Percentiles rank a stretch among this genome's conserved stretches.
Evolutionary conservation across 1,139 yeast genomes (phyloP).

Genomic region (Pichia sp.): DNA sequence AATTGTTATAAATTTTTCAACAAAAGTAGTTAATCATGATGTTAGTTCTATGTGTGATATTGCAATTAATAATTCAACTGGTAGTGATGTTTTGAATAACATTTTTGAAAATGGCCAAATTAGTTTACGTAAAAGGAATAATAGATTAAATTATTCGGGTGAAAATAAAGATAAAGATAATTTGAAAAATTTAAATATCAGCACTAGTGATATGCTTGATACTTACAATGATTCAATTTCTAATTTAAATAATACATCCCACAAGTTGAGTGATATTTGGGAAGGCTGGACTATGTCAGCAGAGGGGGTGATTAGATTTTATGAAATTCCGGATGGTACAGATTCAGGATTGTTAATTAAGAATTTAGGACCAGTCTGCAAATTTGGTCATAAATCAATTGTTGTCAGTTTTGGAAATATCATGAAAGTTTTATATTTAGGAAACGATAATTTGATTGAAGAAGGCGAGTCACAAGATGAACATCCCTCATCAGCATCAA

Average conservation of each 20-base stretch:
- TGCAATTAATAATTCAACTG: neutral
- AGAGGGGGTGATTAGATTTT: conserved; percentile 53
- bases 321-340: conserved; percentile 51
- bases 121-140: conserved; percentile 1
- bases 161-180: neutral
- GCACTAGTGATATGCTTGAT: neutral
- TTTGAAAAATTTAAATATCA: neutral
- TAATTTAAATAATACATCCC: conserved; percentile 3
- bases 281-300: conserved; percentile 75
- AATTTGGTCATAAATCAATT: conserved; percentile 73
- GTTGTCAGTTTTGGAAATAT: conserved; percentile 68
- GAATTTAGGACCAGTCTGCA: conserved; percentile 47
- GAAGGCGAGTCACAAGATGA: conserved; percentile 29
- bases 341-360: conserved; percentile 41
- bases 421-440: conserved; percentile 66
- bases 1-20: neutral
- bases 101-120: neutral
- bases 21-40: neutral
- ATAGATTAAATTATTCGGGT: neutral
- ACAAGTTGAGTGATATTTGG: conserved; percentile 42
- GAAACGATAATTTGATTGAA: conserved; percentile 48
- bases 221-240: neutral
- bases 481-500: conserved; percentile 24
- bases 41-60: neutral
- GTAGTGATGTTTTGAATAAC: neutral